phyloP scores from a whole-genome alignment of 1,284 basidiomycete species.

The Trametes polyzona region DNA sequence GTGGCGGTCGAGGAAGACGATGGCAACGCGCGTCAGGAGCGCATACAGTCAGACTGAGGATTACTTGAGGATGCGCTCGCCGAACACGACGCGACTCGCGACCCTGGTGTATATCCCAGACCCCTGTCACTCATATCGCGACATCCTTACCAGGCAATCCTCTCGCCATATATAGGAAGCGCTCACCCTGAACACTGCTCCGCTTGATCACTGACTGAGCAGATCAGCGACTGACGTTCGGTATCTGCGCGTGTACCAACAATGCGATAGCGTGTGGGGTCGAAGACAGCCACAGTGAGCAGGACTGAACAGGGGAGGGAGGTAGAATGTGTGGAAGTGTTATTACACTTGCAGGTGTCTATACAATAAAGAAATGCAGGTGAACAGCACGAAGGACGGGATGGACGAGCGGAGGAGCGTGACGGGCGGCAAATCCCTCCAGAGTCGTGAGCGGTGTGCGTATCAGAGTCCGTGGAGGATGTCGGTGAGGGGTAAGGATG shows the following conservation, averaged over 20 bases:
- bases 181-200: neutral
- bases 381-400: neutral
- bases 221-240: too few relatives aligned
- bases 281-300: neutral
- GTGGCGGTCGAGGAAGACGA: neutral
- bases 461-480: constrained; percentile 3
- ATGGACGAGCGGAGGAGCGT: neutral
- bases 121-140: neutral
- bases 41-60: neutral
- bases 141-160: neutral
- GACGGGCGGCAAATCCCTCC: neutral
- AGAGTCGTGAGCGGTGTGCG: neutral
- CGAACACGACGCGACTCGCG: neutral
- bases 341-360: constrained; percentile 10
- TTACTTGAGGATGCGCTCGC: neutral
- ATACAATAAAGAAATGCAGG: constrained; percentile 4
- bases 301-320: too few relatives aligned
- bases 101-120: constrained; percentile 2
- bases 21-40: neutral
- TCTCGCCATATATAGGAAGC: neutral
- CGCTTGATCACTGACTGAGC: too few relatives aligned
- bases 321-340: neutral
- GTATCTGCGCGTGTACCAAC: too few relatives aligned
- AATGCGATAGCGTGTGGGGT: too few relatives aligned
- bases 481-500: too few relatives aligned